Percentiles rank a stretch among this genome's conserved stretches.
Evolutionary conservation across 2,329 filamentous ascomycete genomes (phyloP).

Genomic region (Pestalotiopsis sp.): DNA sequence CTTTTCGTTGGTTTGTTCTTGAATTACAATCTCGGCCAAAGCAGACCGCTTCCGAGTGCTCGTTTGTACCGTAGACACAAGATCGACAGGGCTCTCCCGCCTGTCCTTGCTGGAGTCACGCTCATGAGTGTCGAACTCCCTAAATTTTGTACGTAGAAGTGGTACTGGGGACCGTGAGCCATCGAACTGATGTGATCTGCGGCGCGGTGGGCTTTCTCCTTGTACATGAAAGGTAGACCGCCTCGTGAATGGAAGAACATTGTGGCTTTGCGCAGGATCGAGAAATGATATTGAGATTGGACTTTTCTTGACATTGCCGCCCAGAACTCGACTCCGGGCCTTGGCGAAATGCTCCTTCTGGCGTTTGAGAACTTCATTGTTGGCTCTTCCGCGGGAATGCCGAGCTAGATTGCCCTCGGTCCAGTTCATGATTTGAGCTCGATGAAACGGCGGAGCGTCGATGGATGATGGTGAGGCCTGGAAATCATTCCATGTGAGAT

Average conservation of each 20-base stretch:
- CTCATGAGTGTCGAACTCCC: not conserved
- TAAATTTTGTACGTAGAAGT: not conserved
- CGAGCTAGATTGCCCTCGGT: conserved; percentile 49
- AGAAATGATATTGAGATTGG: conserved; percentile 36
- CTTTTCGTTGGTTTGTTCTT: conserved; percentile 23
- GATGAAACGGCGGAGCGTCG: not conserved
- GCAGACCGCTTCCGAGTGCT: conserved; percentile 14
- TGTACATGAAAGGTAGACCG: not conserved
- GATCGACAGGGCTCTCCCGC: not conserved
- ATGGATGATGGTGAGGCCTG: not conserved
- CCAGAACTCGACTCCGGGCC: conserved; percentile 36
- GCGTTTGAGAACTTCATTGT: conserved; percentile 37
- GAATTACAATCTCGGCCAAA: not conserved
- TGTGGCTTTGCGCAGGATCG: conserved; percentile 12
- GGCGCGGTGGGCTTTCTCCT: not conserved
- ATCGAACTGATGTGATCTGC: not conserved
- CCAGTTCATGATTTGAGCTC: conserved; percentile 47
- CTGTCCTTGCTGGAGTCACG: not conserved
- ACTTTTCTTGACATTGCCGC: conserved; percentile 29
- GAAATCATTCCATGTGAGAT: too few relatives aligned
- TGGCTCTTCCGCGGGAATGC: conserved; percentile 38
- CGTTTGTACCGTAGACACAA: not conserved
- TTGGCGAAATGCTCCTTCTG: conserved; percentile 52
- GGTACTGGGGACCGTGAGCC: not conserved
- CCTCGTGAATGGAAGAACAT: not conserved